Conservation (phyloP, 345 rosid species). For the Fremontodendron californicum region DNA sequence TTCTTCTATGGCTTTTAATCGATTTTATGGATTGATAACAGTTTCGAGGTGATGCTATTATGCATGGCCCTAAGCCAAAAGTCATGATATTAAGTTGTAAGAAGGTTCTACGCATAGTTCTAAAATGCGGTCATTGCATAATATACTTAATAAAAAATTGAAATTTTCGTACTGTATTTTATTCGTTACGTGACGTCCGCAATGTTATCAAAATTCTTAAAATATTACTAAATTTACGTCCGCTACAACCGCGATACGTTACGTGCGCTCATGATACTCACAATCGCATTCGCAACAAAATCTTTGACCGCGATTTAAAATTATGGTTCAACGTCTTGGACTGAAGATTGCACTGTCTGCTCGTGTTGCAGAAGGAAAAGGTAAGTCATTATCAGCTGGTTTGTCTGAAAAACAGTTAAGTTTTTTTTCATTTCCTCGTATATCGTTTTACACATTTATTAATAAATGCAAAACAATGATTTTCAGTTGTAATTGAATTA, state of each 20-base stretch:
- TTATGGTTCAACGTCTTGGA: conserved; percentile 85
- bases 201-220: too few relatives aligned
- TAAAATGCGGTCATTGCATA: too few relatives aligned
- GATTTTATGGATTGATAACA: conserved; percentile 33
- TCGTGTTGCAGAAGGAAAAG: conserved; percentile 95
- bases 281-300: too few relatives aligned
- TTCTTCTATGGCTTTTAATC: conserved; percentile 6
- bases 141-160: too few relatives aligned
- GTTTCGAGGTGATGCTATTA: conserved; percentile 84
- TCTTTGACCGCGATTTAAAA: too few relatives aligned
- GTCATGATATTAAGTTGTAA: conserved; percentile 85
- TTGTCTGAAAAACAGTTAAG: neutral
- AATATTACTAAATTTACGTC: too few relatives aligned
- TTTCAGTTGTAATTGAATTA: neutral
- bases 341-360: conserved; percentile 86
- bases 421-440: conserved; percentile 2
- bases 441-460: neutral
- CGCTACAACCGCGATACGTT: too few relatives aligned
- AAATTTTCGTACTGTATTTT: too few relatives aligned
- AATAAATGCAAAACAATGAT: neutral
- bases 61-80: conserved; percentile 95
- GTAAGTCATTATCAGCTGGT: conserved; percentile 35
- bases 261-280: too few relatives aligned
- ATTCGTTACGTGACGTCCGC: too few relatives aligned
- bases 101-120: too few relatives aligned